Evolutionary conservation across 768 basidiomycete genomes (phyloP).

Genomic region (Auriscalpium vulgare): DNA sequence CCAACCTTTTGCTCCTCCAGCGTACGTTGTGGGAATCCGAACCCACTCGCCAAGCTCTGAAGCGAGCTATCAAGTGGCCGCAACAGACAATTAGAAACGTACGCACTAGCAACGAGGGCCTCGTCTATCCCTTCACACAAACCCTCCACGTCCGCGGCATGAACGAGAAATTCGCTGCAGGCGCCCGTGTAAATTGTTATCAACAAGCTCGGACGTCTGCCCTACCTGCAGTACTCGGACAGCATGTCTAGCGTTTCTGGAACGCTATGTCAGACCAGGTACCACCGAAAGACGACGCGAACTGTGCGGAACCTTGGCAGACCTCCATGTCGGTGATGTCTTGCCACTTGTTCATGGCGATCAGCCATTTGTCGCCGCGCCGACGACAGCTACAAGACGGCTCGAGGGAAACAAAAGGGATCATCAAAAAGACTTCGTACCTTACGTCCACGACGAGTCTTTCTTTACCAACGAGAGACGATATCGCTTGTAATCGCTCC

Average conservation of each 20-base stretch:
- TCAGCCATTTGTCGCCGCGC: conserved; percentile 71
- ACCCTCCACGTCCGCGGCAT: conserved; percentile 99
- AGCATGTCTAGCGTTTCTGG: conserved; percentile 73
- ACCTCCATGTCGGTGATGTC: conserved; percentile 93
- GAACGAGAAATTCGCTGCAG: conserved; percentile 82
- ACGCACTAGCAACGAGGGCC: conserved; percentile 65
- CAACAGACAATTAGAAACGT: not conserved
- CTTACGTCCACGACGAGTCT: conserved; percentile 90
- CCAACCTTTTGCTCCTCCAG: conserved; percentile 87
- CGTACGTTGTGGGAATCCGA: conserved; percentile 88
- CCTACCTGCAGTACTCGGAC: conserved; percentile 74
- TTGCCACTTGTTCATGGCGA: conserved; percentile 99
- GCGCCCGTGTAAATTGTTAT: conserved; percentile 1
- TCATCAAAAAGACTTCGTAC: conserved; percentile 30
- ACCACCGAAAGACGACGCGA: not conserved
- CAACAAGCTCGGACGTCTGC: not conserved
- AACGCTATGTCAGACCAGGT: too few relatives aligned
- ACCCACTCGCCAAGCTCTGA: conserved; percentile 89
- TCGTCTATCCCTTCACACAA: conserved; percentile 94
- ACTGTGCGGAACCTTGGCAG: conserved; percentile 48
- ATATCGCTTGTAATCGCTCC: conserved; percentile 58
- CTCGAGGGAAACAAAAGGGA: not conserved
- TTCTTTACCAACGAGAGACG: conserved; percentile 68
- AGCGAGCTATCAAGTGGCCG: conserved; percentile 9
- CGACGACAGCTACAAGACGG: conserved; percentile 62